Evolutionary conservation across 1,284 basidiomycete species (phyloP).

Genomic region (Cryptococcus hybrid): DNA sequence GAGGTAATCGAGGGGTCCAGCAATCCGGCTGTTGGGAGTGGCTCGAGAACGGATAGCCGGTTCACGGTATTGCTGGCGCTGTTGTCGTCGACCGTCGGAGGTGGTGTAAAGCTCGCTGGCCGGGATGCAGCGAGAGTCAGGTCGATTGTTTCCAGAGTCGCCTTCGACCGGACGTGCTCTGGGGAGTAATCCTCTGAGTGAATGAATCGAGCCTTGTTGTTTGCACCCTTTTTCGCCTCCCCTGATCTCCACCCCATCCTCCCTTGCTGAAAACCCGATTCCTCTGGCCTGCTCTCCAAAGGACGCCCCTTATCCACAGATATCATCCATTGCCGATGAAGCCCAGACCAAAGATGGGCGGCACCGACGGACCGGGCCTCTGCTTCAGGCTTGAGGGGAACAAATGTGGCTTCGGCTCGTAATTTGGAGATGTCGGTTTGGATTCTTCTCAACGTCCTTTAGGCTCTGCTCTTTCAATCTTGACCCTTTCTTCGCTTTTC

Average conservation of each 20-base stretch:
- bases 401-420: too few relatives aligned
- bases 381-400: too few relatives aligned
- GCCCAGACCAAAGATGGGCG: constrained; percentile 13
- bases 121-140: constrained; percentile 9
- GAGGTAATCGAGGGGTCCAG: constrained; percentile 23
- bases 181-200: background rate
- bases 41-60: constrained; percentile 16
- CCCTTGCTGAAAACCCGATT: constrained; percentile 16
- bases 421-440: background rate
- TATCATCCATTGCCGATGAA: constrained; percentile 17
- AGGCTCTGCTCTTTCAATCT: background rate
- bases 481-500: background rate
- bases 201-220: background rate
- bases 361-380: background rate
- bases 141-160: constrained; percentile 7
- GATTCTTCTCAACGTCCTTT: background rate
- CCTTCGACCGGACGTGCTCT: background rate
- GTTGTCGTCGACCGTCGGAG: background rate
- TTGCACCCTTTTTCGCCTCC: background rate
- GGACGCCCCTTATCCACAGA: constrained; percentile 3
- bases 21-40: constrained; percentile 19
- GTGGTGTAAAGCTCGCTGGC: constrained; percentile 3
- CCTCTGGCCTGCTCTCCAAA: constrained; percentile 1
- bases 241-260: background rate
- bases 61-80: background rate